Percentiles rank a stretch among this genome's conserved stretches.
phyloP scores from a whole-genome alignment of 768 basidiomycete species.

The Mycena polygramma region DNA sequence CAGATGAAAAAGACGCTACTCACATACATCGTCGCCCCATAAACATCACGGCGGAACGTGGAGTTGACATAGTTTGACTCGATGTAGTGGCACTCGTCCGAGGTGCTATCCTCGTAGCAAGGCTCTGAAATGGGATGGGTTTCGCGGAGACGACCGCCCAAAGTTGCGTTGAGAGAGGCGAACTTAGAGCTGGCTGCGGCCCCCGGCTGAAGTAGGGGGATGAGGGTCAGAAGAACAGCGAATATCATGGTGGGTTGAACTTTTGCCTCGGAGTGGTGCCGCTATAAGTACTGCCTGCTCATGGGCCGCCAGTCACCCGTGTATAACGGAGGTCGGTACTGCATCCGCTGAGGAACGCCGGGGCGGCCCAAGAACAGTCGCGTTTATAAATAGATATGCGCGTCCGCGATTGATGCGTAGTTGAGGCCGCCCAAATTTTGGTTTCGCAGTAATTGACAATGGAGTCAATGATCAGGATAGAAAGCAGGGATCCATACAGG shows the following conservation, averaged over 20 bases:
- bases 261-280: neutral
- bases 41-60: conserved; percentile 16
- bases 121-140: conserved; percentile 25
- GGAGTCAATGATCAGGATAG: no score
- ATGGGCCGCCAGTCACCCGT: no score
- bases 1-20: neutral
- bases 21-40: conserved; percentile 26
- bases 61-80: conserved; percentile 25
- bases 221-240: conserved; percentile 22
- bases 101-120: conserved; percentile 21
- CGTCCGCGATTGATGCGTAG: no score
- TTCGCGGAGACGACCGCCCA: conserved; percentile 23
- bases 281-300: conserved; percentile 1
- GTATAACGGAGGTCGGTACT: no score
- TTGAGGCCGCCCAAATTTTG: no score
- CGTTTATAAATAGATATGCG: no score
- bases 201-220: conserved; percentile 9
- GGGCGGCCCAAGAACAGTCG: no score
- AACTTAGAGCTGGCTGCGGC: conserved; percentile 18
- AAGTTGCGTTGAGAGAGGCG: conserved; percentile 21
- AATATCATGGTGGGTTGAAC: conserved; percentile 19
- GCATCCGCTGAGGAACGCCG: no score
- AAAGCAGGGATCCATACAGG: no score
- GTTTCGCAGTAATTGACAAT: no score
- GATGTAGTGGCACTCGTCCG: conserved; percentile 21